phyloP scores from a whole-genome alignment of 345 rosid genomes.

The Populus nigra region DNA sequence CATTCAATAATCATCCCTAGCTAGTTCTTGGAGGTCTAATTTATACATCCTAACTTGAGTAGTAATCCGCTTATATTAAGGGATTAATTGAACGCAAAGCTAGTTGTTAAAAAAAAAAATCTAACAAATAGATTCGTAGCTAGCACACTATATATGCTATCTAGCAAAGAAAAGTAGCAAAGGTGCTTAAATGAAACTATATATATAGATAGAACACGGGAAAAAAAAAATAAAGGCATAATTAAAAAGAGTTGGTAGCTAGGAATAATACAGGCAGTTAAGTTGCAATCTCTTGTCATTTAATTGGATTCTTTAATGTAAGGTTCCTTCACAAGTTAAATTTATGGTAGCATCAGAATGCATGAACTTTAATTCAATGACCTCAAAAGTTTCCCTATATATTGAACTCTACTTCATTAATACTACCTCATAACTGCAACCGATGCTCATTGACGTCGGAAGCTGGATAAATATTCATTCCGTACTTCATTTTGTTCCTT shows the following conservation, averaged over 20 bases:
- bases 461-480: neutral
- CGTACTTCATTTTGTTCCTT: neutral
- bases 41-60: neutral
- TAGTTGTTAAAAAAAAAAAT: too few species aligned
- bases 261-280: neutral
- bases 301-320: neutral
- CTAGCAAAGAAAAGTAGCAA: neutral
- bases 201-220: too few species aligned
- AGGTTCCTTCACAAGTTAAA: neutral
- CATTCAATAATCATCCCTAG: neutral
- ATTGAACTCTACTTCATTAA: neutral
- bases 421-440: neutral
- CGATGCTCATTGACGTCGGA: neutral
- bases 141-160: neutral
- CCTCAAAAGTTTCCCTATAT: neutral
- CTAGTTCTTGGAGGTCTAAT: neutral
- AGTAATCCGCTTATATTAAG: neutral
- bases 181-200: neutral
- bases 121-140: neutral
- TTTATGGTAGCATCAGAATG: neutral
- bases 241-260: neutral
- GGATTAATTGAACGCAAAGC: neutral
- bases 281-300: constrained; percentile 5
- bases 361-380: neutral
- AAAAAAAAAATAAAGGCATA: neutral